These are phyloP conservation scores for Grosmannia serpens DNA, from an alignment of 2,329 filamentous ascomycete species.

Conservation along the genomic window DNA sequence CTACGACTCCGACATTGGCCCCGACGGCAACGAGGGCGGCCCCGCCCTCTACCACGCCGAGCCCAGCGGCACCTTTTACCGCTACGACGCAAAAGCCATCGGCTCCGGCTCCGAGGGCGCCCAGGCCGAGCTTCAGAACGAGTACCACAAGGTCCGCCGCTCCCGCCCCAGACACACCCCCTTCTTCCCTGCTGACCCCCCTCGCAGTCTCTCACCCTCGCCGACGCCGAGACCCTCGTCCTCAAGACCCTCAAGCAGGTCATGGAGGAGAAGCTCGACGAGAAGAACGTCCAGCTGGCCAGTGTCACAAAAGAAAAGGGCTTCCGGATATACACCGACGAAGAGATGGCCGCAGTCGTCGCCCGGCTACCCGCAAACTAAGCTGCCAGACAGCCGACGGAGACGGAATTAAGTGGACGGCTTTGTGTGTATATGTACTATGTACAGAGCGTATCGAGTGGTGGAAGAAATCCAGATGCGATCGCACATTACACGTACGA, in stretches of 20 bases:
- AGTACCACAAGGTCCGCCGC: constrained; percentile 72
- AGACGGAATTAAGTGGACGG: neutral
- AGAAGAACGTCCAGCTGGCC: constrained; percentile 96
- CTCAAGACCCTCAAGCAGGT: constrained; percentile 98
- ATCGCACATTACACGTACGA: neutral
- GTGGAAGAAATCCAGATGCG: neutral
- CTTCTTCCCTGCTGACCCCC: neutral
- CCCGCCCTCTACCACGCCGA: constrained; percentile 97
- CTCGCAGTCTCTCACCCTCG: constrained; percentile 67
- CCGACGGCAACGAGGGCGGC: constrained; percentile 56
- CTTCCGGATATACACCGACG: constrained; percentile 96
- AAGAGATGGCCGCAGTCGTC: constrained; percentile 91
- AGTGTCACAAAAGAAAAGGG: constrained; percentile 97
- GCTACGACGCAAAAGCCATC: constrained; percentile 98
- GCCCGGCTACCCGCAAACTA: constrained; percentile 64
- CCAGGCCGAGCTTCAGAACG: constrained; percentile 94
- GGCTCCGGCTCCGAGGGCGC: constrained; percentile 95
- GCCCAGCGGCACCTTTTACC: constrained; percentile 95
- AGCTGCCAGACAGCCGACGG: neutral
- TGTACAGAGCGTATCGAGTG: neutral
- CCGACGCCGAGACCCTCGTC: constrained; percentile 87
- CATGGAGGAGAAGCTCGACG: constrained; percentile 99
- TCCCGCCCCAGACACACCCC: neutral
- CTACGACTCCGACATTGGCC: constrained; percentile 46
- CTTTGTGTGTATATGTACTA: neutral